Percentiles rank a stretch among this genome's conserved stretches.
phyloP scores from a whole-genome alignment of 371 early-diverging fungal genomes.

The Zychaea mexicana region DNA sequence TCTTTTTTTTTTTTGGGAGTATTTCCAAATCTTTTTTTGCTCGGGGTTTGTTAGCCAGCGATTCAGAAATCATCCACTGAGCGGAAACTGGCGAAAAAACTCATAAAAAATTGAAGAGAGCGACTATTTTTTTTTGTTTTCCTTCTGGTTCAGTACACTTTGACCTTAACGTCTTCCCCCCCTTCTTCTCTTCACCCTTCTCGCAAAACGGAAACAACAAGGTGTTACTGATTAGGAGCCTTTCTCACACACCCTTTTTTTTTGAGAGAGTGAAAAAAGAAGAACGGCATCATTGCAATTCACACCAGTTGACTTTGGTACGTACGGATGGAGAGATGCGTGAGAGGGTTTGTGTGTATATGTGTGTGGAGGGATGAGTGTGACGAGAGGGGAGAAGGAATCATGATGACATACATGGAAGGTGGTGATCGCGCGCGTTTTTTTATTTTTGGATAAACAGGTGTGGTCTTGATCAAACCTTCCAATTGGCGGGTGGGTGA shows the following conservation, averaged over 20 bases:
- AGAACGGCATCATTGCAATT: neutral
- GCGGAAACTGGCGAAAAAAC: neutral
- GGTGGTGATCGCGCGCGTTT: no score
- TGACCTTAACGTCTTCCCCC: neutral
- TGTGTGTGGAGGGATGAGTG: no score
- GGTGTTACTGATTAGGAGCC: conserved; percentile 3
- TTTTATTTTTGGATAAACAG: no score
- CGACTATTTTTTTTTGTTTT: neutral
- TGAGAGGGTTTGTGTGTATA: no score
- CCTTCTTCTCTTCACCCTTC: neutral
- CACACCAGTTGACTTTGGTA: conserved; percentile 2
- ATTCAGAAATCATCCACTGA: neutral
- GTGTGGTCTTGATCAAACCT: no score
- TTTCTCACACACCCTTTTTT: neutral
- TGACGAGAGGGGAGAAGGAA: neutral
- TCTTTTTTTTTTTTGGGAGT: no score
- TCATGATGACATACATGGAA: no score
- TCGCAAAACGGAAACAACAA: neutral
- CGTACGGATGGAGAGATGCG: neutral
- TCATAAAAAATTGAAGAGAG: neutral
- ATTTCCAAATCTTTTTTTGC: no score
- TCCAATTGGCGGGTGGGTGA: no score
- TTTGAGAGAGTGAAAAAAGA: neutral
- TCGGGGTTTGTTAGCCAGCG: neutral
- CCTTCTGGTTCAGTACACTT: neutral